Evolutionary conservation across 805 yeast species (phyloP), one percentile per base, ranked within the genome.

Genomic region (Wickerhamiella cacticola): DNA sequence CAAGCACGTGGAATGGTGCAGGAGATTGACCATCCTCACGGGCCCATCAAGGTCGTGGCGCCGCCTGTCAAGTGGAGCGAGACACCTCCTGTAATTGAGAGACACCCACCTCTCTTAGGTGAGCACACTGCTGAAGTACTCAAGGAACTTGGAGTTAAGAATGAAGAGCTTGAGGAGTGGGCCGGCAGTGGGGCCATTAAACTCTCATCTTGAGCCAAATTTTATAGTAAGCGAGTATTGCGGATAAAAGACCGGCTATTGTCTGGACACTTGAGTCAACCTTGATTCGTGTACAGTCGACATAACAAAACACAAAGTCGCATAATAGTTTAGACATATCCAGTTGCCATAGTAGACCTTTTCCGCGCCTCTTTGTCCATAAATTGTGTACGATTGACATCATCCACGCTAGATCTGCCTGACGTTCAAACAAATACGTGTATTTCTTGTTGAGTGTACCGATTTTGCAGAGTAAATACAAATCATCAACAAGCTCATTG

Each of bases 51-150:
- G 50, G 50, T 68, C 45, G 66, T 67, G 10, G 60, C 61, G 45
- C 58, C 63, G 7, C 71, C 71, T 1, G 64, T 68, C n/a, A 67
- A 67, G 50, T 67, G 58, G 56, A 58, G 65, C 31, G 55, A 55
- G 31, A 59, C 68, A 10, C 64, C 58, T 49, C 66, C 68, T n/a
- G 40, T 45, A 9, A 55, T 68, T 28, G 51, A 64, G 16, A 35
- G 48, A 3, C 56, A 69, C 7, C 71, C 71, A 5, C 71, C 71
- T 2, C 51, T 59, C 13, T 56, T 68, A 16, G 71, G 70, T 13
- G 62, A 67, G 54, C 71, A 67, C 51, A 64, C 68, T 1, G 44
- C 29, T 10, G 67, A 63, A 46, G 55, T 67, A 2, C 51, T 68
- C 41, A 31, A n/a, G 6, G 59, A 53, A 26, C 31, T 44, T 2